Evolutionary conservation across 106 monocot species (phyloP).

Genomic region (Phalaenopsis aphrodite): DNA sequence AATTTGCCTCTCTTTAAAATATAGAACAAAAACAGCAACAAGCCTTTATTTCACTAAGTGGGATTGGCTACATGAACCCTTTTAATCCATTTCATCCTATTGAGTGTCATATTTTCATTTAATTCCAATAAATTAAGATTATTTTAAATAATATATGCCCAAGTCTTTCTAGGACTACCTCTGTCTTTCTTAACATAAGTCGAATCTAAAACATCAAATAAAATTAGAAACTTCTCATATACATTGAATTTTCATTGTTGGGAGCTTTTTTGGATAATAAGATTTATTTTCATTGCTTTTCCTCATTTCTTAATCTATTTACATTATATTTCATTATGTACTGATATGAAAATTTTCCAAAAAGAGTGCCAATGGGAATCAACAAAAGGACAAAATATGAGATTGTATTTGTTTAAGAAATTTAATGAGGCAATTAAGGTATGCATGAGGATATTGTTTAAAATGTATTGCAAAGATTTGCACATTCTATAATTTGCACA

Average conservation of each 20-base stretch:
- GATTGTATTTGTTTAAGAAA: slow-evolving; percentile 74
- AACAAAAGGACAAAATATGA: slow-evolving; percentile 84
- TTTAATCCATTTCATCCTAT: too few relatives aligned
- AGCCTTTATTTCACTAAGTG: too few relatives aligned
- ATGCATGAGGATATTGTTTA: neutral
- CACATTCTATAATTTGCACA: too few relatives aligned
- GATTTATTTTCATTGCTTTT: neutral
- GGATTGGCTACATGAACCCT: too few relatives aligned
- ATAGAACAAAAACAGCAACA: too few relatives aligned
- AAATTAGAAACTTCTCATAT: neutral
- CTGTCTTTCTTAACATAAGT: too few relatives aligned
- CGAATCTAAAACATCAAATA: neutral
- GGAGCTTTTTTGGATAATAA: neutral
- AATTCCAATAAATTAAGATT: too few relatives aligned
- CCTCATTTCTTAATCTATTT: neutral
- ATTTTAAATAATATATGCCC: too few relatives aligned
- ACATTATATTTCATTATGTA: neutral
- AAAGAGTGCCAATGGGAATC: slow-evolving; percentile 87
- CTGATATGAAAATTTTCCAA: slow-evolving; percentile 24
- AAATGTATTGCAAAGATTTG: too few relatives aligned
- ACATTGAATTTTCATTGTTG: neutral
- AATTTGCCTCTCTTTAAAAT: too few relatives aligned
- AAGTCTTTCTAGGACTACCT: too few relatives aligned
- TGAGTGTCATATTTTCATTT: too few relatives aligned
- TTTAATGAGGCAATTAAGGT: slow-evolving; percentile 97